phyloP scores from a whole-genome alignment of 78 protist species.

The Mastigamoeba balamuthi region DNA sequence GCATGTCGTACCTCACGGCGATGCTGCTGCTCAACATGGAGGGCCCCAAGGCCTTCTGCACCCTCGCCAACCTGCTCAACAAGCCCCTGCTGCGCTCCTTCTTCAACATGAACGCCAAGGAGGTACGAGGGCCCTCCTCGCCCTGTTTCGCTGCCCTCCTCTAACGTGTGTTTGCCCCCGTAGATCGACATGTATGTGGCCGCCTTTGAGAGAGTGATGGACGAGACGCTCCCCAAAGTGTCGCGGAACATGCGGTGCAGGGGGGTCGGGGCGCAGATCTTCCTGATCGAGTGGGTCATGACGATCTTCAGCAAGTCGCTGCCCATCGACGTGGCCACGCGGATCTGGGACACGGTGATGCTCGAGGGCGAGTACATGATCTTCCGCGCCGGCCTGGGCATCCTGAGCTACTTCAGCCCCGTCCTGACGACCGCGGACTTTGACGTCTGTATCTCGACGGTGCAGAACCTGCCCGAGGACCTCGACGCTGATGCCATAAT shows the following conservation, averaged over 20 bases:
- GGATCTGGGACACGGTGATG: slow-evolving; percentile 70
- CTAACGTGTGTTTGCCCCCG: too few relatives aligned
- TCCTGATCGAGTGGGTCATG: slow-evolving; percentile 73
- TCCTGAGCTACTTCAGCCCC: slow-evolving; percentile 20
- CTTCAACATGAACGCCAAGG: slow-evolving; percentile 40
- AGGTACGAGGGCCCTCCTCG: not conserved
- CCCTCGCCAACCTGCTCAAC: slow-evolving; percentile 66
- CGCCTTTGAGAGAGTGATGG: slow-evolving; percentile 37
- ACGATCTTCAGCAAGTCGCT: slow-evolving; percentile 65
- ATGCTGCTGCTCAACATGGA: slow-evolving; percentile 72
- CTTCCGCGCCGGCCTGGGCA: slow-evolving; percentile 34
- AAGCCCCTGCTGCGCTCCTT: slow-evolving; percentile 49
- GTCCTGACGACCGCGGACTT: slow-evolving; percentile 27
- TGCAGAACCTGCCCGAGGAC: slow-evolving; percentile 34
- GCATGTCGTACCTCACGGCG: slow-evolving; percentile 89
- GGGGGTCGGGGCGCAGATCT: slow-evolving; percentile 50
- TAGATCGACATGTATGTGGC: slow-evolving; percentile 48
- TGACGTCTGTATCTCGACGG: slow-evolving; percentile 25
- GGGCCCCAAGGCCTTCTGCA: slow-evolving; percentile 52
- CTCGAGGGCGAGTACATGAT: slow-evolving; percentile 48
- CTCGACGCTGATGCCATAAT: slow-evolving; percentile 36
- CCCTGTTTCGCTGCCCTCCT: too few relatives aligned
- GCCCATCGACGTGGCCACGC: slow-evolving; percentile 64
- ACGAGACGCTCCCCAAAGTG: slow-evolving; percentile 27
- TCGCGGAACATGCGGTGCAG: not conserved